These are phyloP conservation scores for Symbiodinium pilosum DNA, from an alignment of 73 alveolate species.

Conservation along the genomic window DNA sequence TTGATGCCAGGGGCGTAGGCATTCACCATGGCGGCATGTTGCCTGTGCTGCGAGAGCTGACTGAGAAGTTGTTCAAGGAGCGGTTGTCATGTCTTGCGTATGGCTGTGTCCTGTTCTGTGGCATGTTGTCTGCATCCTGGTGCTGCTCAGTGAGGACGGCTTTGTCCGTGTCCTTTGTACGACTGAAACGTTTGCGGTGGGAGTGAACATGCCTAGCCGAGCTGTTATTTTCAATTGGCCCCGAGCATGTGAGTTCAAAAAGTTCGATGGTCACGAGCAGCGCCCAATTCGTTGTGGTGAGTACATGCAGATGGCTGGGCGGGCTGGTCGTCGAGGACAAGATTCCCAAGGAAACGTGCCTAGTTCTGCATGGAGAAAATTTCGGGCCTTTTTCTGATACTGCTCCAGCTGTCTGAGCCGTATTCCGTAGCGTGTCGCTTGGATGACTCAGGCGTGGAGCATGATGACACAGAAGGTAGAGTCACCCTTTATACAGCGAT, in stretches of 20 bases:
- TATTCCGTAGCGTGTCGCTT: too few relatives aligned
- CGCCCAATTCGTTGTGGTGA: constrained; percentile 9
- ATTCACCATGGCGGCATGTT: constrained; percentile 99
- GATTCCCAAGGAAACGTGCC: constrained; percentile 98
- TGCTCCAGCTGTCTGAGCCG: too few relatives aligned
- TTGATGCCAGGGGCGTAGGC: constrained; percentile 99
- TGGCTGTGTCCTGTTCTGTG: not conserved
- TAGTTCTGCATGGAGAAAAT: too few relatives aligned
- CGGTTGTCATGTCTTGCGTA: not conserved
- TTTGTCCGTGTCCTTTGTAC: constrained; percentile 98
- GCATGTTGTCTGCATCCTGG: not conserved
- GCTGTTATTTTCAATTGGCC: constrained; percentile 98
- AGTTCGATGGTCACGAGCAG: constrained; percentile 97
- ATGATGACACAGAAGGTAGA: constrained; percentile 21
- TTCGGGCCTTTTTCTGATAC: too few relatives aligned
- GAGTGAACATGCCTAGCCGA: constrained; percentile 99
- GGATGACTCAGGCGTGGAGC: too few relatives aligned
- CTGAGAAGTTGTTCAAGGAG: constrained; percentile 98
- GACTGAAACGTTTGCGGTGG: constrained; percentile 99
- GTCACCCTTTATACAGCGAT: not conserved
- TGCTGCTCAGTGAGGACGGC: constrained; percentile 15
- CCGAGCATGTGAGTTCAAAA: constrained; percentile 95
- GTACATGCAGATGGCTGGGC: constrained; percentile 98
- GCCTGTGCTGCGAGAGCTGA: constrained; percentile 99
- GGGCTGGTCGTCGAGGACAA: constrained; percentile 99